Conservation (phyloP, 2,329 filamentous ascomycete species). For the Graphium sp. region DNA sequence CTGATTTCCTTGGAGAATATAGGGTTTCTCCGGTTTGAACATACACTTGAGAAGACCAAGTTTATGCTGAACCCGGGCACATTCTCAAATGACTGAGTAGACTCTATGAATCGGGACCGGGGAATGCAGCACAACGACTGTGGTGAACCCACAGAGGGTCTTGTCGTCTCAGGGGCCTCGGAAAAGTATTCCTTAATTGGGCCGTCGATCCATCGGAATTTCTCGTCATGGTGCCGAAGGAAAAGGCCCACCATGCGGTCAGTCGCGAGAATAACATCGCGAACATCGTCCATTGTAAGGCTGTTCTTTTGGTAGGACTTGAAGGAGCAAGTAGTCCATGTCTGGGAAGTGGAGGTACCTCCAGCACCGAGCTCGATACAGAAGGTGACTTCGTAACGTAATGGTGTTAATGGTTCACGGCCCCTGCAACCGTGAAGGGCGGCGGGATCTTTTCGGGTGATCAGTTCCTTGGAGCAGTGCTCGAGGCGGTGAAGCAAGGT, state of each 20-base stretch:
- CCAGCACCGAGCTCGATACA: too few relatives aligned
- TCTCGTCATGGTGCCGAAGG: slow-evolving; percentile 28
- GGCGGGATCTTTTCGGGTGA: slow-evolving; percentile 31
- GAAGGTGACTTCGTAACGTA: slow-evolving; percentile 30
- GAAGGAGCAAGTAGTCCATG: too few relatives aligned
- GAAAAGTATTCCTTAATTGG: slow-evolving; percentile 20
- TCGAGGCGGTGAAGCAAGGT: slow-evolving; percentile 31
- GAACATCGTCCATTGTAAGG: slow-evolving; percentile 23
- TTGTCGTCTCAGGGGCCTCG: slow-evolving; percentile 18
- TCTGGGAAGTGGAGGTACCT: too few relatives aligned
- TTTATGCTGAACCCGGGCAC: slow-evolving; percentile 31
- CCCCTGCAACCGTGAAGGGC: slow-evolving; percentile 22
- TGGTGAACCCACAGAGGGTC: slow-evolving; percentile 22
- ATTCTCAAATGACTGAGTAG: slow-evolving; percentile 25
- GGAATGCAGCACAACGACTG: slow-evolving; percentile 29
- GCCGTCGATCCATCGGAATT: slow-evolving; percentile 27
- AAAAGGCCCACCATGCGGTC: slow-evolving; percentile 34
- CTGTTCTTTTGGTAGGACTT: slow-evolving; percentile 31
- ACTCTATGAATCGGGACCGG: slow-evolving; percentile 22
- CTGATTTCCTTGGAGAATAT: slow-evolving; percentile 21
- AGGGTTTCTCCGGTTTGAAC: slow-evolving; percentile 14
- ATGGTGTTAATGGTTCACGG: slow-evolving; percentile 19
- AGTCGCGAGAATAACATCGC: slow-evolving; percentile 27
- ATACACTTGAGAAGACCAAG: slow-evolving; percentile 25
- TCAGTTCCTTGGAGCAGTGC: slow-evolving; percentile 32